Evolutionary conservation across 2,329 filamentous ascomycete genomes (phyloP), one percentile per base, ranked within the genome.

Genomic region (Uncinocarpus reesii): DNA sequence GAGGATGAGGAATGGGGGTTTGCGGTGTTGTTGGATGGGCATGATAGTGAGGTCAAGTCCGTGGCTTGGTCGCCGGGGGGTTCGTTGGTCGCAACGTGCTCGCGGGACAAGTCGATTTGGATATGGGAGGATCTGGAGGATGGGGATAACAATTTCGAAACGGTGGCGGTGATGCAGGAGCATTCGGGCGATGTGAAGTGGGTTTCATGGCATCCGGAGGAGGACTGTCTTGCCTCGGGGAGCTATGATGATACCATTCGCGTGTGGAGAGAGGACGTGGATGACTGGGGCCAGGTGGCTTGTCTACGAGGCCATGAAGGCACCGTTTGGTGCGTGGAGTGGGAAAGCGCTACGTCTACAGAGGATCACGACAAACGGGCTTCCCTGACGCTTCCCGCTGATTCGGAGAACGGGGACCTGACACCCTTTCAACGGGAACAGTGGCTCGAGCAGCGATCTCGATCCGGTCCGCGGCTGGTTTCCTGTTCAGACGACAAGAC

Each of bases 141-240:
- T 56, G 84, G 83, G 13, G 89, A 94, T 48, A 90, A 95, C 64
- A 92, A 96, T 63, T 96, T 89, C 72, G 92, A 98, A 74, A 96
- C 92, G 1, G 81, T 96, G 13, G 92, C 90, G 0, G 90, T 96
- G 46, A 75, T 96, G 60, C 87, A 86, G 66, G 92, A 96, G 68
- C 92, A 98, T 64, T 84, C 89, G 40, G 89, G 86, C 18, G 92
- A 98, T 67, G 89, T 98, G 56, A 98, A 98, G 65, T 86, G 81
- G 55, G 86, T 98, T 1, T 79, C 81, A 2, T 98, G 92, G 92
- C 89, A 92, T 62, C 87, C 87, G 0, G 80, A 81, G 46, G 71
- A 76, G 40, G 83, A 95, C 55, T 75, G 92, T 40, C 75, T 98
- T 16, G 92, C 87, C 5, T 92, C 84, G 60, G 83, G 79, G n/a